These are phyloP conservation scores for Acanthamoeba lenticulata DNA, from an alignment of 208 protist species.

Conservation along the genomic window DNA sequence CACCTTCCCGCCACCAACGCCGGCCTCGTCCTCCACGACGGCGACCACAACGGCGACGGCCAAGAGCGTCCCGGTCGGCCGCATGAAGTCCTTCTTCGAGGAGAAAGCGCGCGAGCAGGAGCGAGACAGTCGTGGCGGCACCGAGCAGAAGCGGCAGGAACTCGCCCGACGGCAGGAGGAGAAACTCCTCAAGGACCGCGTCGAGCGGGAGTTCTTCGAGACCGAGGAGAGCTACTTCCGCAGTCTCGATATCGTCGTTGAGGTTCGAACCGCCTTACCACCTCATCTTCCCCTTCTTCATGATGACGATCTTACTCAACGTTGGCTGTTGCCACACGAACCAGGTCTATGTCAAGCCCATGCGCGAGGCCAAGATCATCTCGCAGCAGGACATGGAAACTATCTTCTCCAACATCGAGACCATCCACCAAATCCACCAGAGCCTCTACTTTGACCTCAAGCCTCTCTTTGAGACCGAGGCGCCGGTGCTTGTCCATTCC, in stretches of 20 bases:
- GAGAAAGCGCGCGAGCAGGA: conserved; percentile 24
- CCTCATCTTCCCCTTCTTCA: too few relatives aligned
- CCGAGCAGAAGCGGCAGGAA: neutral
- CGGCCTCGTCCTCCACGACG: neutral
- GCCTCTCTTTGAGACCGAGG: conserved; percentile 12
- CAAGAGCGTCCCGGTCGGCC: neutral
- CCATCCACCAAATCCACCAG: conserved; percentile 48
- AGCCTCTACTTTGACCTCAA: conserved; percentile 23
- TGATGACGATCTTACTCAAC: too few relatives aligned
- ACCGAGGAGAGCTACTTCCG: conserved; percentile 57
- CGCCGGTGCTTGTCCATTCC: too few relatives aligned
- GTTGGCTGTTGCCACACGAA: too few relatives aligned
- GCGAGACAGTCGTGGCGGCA: neutral
- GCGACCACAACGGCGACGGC: neutral
- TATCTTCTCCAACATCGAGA: conserved; percentile 54
- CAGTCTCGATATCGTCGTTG: conserved; percentile 19
- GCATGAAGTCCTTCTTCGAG: conserved; percentile 65
- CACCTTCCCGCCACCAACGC: neutral
- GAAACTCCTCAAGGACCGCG: neutral
- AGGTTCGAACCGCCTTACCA: too few relatives aligned
- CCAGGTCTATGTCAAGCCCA: conserved; percentile 37
- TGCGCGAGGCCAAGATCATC: conserved; percentile 46
- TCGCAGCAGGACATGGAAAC: conserved; percentile 49
- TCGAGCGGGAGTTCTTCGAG: conserved; percentile 50
- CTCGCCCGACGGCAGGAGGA: neutral